Conservation (phyloP, 139 green algal species). For the Chloropicon primus region DNA sequence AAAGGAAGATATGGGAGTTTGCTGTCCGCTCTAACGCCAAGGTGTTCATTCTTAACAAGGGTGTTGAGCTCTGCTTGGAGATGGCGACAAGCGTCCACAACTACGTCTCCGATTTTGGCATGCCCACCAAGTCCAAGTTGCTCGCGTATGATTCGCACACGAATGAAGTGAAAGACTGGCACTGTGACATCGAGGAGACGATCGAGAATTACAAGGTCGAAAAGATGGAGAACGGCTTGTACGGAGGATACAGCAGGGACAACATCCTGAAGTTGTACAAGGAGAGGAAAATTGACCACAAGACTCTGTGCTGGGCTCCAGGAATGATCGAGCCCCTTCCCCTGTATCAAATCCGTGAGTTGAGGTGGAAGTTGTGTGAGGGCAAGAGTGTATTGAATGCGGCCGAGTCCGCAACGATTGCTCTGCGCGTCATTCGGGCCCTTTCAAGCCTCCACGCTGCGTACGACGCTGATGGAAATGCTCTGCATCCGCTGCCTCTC, state of each 20-base stretch:
- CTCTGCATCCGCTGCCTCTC: slow-evolving; percentile 56
- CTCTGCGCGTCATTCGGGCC: slow-evolving; percentile 24
- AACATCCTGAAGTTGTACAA: slow-evolving; percentile 42
- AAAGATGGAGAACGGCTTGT: slow-evolving; percentile 5
- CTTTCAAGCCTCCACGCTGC: slow-evolving; percentile 48
- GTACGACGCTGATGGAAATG: slow-evolving; percentile 26
- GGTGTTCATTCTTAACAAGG: neutral
- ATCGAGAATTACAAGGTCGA: neutral
- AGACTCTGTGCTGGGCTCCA: slow-evolving; percentile 38
- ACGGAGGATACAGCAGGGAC: slow-evolving; percentile 41
- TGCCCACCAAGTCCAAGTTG: neutral
- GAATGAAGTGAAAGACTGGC: neutral
- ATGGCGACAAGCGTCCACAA: neutral
- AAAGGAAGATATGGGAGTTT: neutral
- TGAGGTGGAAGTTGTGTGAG: slow-evolving; percentile 53
- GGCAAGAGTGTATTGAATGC: slow-evolving; percentile 13
- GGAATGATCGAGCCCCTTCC: slow-evolving; percentile 40
- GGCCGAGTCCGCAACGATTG: slow-evolving; percentile 13
- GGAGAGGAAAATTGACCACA: slow-evolving; percentile 22
- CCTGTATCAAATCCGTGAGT: slow-evolving; percentile 48
- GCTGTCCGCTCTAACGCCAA: neutral
- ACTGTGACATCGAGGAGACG: neutral
- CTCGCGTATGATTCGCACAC: neutral
- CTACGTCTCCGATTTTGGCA: neutral
- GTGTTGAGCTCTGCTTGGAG: neutral